A percentile compares a stretch with the other conserved stretches of the same genome.
Conservation (phyloP, 1,284 basidiomycete genomes). For the Pisolithus thermaeus region DNA sequence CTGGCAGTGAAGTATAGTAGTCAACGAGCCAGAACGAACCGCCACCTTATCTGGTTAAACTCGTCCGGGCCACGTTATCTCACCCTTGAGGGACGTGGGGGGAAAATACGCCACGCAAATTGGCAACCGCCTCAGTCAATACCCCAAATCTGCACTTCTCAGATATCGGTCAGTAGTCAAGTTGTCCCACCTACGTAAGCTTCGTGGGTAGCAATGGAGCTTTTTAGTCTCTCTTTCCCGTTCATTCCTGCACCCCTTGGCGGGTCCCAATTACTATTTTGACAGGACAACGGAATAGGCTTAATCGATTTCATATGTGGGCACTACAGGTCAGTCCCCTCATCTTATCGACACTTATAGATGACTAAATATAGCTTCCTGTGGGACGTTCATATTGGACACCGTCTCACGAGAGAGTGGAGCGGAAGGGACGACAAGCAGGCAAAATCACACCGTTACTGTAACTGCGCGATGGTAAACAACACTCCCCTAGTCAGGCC, state of each 20-base stretch:
- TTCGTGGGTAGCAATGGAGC: conserved; percentile 2
- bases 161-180: background rate
- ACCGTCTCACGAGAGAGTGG: no score
- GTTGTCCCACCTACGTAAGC: conserved; percentile 8
- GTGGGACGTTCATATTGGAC: no score
- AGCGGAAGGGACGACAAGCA: no score
- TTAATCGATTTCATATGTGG: no score
- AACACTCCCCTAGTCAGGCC: no score
- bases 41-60: background rate
- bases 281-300: background rate
- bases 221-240: background rate
- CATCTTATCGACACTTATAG: no score
- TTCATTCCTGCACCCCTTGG: background rate
- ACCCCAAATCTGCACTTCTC: conserved; percentile 2
- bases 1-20: background rate
- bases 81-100: background rate
- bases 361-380: no score
- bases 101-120: background rate
- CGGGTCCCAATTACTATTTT: background rate
- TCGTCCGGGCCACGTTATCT: background rate
- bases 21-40: background rate
- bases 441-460: no score
- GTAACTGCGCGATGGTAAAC: no score
- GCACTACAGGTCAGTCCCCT: background rate
- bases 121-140: background rate